A percentile compares a stretch with the other conserved stretches of the same genome.
Conservation (phyloP, 345 rosid genomes). For the Gossypium anomalum region DNA sequence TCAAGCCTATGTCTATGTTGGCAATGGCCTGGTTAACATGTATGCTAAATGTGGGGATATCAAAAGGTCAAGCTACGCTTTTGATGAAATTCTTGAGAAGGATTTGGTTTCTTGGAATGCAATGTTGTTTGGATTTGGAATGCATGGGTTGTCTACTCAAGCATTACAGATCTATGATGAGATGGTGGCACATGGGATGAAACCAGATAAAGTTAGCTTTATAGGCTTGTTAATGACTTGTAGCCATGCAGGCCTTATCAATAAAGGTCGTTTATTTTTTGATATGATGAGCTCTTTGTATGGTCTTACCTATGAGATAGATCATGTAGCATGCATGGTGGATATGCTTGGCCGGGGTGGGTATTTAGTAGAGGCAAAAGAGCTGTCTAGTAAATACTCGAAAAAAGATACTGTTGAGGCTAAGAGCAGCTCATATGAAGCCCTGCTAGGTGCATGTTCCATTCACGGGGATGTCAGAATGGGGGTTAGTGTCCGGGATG, state of each 20-base stretch:
- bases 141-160: slow-evolving; percentile 58
- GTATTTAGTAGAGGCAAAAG: slow-evolving; percentile 39
- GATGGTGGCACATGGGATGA: slow-evolving; percentile 48
- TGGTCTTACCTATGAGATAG: slow-evolving; percentile 42
- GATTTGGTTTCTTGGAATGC: slow-evolving; percentile 74
- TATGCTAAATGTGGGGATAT: slow-evolving; percentile 76
- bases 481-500: slow-evolving; percentile 43
- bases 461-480: slow-evolving; percentile 35
- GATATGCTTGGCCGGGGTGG: slow-evolving; percentile 80
- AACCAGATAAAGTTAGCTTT: slow-evolving; percentile 75
- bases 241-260: slow-evolving; percentile 69
- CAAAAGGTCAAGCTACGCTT: slow-evolving; percentile 42
- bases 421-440: slow-evolving; percentile 34
- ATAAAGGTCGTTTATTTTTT: slow-evolving; percentile 46
- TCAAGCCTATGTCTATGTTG: slow-evolving; percentile 48
- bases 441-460: slow-evolving; percentile 63
- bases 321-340: slow-evolving; percentile 69
- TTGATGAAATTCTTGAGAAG: slow-evolving; percentile 46
- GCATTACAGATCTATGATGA: slow-evolving; percentile 49
- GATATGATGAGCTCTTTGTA: slow-evolving; percentile 42
- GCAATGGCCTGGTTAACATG: slow-evolving; percentile 68
- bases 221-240: slow-evolving; percentile 67
- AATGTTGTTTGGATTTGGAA: slow-evolving; percentile 64
- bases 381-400: slow-evolving; percentile 10
- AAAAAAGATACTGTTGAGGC: background rate